Evolutionary conservation across 176 grass and related monocot species (phyloP), one percentile per base, ranked within the genome.

Genomic region (Puya raimondii): DNA sequence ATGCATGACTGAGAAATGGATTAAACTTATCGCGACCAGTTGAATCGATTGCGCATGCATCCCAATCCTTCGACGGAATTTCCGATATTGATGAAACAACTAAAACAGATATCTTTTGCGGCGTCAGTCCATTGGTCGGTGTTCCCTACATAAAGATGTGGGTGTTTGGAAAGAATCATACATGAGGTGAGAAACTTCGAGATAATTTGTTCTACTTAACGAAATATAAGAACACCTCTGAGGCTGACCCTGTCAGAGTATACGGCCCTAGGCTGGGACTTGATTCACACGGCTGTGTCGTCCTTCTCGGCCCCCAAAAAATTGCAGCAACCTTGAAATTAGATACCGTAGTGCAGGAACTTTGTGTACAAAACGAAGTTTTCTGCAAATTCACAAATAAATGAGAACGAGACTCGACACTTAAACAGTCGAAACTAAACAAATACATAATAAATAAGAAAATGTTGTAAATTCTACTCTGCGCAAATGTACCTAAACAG

Each of bases 1-100:
- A 96, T 80, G 88, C 88, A 81, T 96, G 84, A 58, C 83, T 89
- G 68, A 90, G 79, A 72, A 92, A 96, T 78, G 93, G 89, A 80
- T 92, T 92, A 29, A 96, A 85, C 26, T 77, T 78, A 57, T 83
- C 79, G 63, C 56, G 71, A n/a, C 67, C 33, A 67, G 74, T 81
- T 80, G 81, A 69, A 85, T 96, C 84, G 74, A 80, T 77, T 11
- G 84, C 81, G 74, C 93, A 96, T 13, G 84, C 83, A 85, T 96
- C 89, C 93, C 93, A 96, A 74, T 92, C 86, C 50, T 66, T 64
- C 11, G 83, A 70, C 76, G 86, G 76, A 77, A 96, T 85, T 50
- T 92, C 83, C 73, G 86, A 79, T 63, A 96, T 90, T 67, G 93
- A 96, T 71, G 93, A 79, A 26, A 76, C 78, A 85, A 87, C 79